phyloP scores from a whole-genome alignment of 139 green algal species.

The Chlorella sp. region DNA sequence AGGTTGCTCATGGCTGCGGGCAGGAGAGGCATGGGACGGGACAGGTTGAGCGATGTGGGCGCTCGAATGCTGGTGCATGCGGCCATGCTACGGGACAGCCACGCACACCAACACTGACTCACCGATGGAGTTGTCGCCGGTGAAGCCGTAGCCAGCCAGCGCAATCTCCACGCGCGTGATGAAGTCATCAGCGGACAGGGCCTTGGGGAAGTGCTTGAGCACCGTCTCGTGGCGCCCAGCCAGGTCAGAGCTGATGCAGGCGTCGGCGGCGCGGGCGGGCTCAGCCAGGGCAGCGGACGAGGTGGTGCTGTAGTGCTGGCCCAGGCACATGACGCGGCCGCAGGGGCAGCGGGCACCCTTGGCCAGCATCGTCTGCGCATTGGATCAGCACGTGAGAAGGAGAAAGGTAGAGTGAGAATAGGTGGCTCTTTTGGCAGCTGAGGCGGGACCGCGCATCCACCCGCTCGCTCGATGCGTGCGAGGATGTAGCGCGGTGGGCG shows the following conservation, averaged over 20 bases:
- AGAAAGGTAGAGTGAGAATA: neutral
- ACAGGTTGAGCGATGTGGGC: neutral
- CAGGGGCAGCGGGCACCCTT: neutral
- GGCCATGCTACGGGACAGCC: neutral
- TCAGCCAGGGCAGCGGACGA: neutral
- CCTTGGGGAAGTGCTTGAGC: slow-evolving; percentile 54
- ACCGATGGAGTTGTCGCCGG: slow-evolving; percentile 33
- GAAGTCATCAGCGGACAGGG: slow-evolving; percentile 73
- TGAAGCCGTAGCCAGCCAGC: slow-evolving; percentile 67
- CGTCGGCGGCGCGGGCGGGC: neutral
- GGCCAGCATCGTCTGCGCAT: neutral
- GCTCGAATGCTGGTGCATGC: neutral
- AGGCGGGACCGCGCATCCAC: too few relatives aligned
- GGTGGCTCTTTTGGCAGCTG: neutral
- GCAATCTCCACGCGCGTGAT: slow-evolving; percentile 63
- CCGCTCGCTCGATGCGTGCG: too few relatives aligned
- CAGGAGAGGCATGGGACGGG: neutral
- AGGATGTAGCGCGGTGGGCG: too few relatives aligned
- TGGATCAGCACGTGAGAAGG: neutral
- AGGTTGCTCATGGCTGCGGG: slow-evolving; percentile 70
- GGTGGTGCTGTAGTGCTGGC: neutral
- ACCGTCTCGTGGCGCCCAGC: neutral
- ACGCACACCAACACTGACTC: too few relatives aligned
- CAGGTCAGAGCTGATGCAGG: neutral
- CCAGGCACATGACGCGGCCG: neutral